A percentile compares a stretch with the other conserved stretches of the same genome.
Conservation (phyloP, 75 land plant species). For the Sequoiadendron giganteum region DNA sequence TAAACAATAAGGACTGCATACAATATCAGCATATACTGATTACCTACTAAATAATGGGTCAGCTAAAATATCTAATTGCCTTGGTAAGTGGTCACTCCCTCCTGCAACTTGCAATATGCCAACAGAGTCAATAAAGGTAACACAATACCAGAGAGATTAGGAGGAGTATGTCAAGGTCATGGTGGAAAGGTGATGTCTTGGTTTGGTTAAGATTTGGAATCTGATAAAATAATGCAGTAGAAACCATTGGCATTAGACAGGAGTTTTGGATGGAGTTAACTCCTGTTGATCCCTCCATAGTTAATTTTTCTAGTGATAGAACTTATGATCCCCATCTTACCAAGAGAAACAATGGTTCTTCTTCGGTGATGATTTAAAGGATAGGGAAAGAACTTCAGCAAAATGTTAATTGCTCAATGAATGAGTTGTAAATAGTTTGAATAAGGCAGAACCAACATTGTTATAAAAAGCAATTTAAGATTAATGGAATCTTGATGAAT, state of each 20-base stretch:
- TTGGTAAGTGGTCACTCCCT: not conserved
- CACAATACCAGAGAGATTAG: not conserved
- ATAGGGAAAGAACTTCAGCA: no score
- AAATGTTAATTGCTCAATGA: no score
- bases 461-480: no score
- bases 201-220: not conserved
- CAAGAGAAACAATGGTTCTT: no score
- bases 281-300: not conserved
- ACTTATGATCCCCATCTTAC: no score
- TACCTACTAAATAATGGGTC: not conserved
- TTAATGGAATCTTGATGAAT: no score
- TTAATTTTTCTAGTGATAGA: no score
- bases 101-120: not conserved
- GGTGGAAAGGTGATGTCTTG: not conserved
- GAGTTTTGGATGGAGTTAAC: not conserved
- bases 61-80: not conserved
- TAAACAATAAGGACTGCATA: not conserved
- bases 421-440: no score
- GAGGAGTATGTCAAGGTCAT: not conserved
- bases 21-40: not conserved
- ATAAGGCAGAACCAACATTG: no score
- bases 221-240: not conserved
- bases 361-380: no score
- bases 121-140: not conserved
- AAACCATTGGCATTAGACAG: not conserved